Conservation (phyloP, 2,329 filamentous ascomycete genomes). For the Neonectria punicea region DNA sequence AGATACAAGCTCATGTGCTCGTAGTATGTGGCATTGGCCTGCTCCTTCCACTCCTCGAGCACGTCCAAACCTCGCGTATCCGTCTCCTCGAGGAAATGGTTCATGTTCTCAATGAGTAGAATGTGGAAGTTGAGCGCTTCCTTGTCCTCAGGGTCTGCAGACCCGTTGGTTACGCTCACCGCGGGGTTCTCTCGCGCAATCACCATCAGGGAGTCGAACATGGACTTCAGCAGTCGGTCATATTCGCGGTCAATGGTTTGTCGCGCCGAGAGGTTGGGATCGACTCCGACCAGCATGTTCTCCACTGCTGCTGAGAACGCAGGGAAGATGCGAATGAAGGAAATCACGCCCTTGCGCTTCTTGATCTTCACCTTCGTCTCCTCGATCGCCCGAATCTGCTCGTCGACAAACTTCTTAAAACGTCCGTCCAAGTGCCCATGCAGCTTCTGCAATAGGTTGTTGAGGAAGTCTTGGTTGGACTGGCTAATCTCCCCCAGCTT, state of each 20-base stretch:
- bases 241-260: slow-evolving; percentile 88
- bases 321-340: slow-evolving; percentile 94
- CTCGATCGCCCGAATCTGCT: slow-evolving; percentile 94
- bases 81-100: slow-evolving; percentile 94
- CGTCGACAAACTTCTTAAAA: slow-evolving; percentile 91
- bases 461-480: slow-evolving; percentile 92
- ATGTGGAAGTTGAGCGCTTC: slow-evolving; percentile 98
- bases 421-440: slow-evolving; percentile 78
- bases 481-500: slow-evolving; percentile 84
- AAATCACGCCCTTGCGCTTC: slow-evolving; percentile 96
- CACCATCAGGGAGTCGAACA: slow-evolving; percentile 97
- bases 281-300: slow-evolving; percentile 76
- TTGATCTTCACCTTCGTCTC: slow-evolving; percentile 99
- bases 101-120: slow-evolving; percentile 98
- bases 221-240: slow-evolving; percentile 86
- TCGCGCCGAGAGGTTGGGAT: slow-evolving; percentile 71
- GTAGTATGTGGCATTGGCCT: slow-evolving; percentile 79
- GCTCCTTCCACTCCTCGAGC: slow-evolving; percentile 83
- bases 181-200: slow-evolving; percentile 80
- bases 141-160: slow-evolving; percentile 82
- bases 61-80: slow-evolving; percentile 79
- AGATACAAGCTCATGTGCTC: slow-evolving; percentile 92
- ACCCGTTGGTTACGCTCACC: slow-evolving; percentile 55
- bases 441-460: slow-evolving; percentile 81
- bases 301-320: slow-evolving; percentile 85